Conservation (phyloP, 1,139 yeast species). For the Debaryomyces nepalensis region DNA sequence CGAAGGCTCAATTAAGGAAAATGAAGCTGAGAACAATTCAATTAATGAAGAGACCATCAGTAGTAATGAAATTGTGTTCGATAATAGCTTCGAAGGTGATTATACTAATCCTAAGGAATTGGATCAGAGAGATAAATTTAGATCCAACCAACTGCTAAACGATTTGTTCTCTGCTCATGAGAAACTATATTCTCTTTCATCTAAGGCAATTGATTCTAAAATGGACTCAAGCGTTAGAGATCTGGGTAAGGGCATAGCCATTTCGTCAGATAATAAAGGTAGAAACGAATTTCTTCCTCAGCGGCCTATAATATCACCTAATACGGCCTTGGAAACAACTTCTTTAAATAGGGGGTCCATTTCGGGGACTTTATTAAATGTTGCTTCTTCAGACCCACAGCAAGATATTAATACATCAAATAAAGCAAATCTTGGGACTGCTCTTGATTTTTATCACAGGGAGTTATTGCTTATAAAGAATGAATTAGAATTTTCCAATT, state of each 20-base stretch:
- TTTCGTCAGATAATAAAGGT: constrained; percentile 21
- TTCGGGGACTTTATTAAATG: constrained; percentile 2
- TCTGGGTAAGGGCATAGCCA: constrained; percentile 17
- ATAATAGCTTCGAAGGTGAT: constrained; percentile 11
- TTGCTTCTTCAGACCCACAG: not conserved
- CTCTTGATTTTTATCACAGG: constrained; percentile 54
- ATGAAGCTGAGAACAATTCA: not conserved
- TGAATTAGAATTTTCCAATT: constrained; percentile 66
- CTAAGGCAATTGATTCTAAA: constrained; percentile 16
- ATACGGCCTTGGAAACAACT: constrained; percentile 30
- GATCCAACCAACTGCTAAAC: constrained; percentile 25
- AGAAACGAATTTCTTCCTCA: constrained; percentile 23
- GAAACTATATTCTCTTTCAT: constrained; percentile 29
- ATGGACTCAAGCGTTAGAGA: constrained; percentile 16
- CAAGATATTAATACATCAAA: not conserved
- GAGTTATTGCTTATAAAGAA: constrained; percentile 62
- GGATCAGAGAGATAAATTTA: constrained; percentile 7
- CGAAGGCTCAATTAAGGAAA: constrained; percentile 10
- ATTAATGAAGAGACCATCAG: not conserved
- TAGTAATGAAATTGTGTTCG: not conserved
- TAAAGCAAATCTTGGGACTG: constrained; percentile 25
- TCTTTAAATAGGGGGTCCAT: constrained; percentile 24
- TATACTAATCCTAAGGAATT: constrained; percentile 7
- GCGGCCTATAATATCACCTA: constrained; percentile 29
- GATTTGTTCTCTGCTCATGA: constrained; percentile 43